A percentile compares a stretch with the other conserved stretches of the same genome.
Evolutionary conservation across 495 filamentous ascomycete species (phyloP).

Genomic region (Annulohypoxylon bovei): DNA sequence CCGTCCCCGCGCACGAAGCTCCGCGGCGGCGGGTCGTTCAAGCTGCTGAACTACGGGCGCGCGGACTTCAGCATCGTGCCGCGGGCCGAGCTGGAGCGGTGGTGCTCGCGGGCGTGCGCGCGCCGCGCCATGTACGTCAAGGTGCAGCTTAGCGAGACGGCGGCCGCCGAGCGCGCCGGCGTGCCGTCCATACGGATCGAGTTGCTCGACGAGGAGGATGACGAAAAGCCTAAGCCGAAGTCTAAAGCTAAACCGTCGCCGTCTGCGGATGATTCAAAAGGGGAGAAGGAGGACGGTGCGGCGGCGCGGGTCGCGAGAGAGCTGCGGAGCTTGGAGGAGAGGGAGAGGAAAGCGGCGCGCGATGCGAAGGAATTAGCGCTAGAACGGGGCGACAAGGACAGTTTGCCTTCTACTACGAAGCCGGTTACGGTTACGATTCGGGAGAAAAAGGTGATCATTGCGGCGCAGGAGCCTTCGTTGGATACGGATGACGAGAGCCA

Average conservation of each 20-base stretch:
- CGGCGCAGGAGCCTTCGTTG: conserved; percentile 50
- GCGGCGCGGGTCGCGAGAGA: conserved; percentile 40
- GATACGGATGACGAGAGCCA: conserved; percentile 49
- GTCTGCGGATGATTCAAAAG: conserved; percentile 26
- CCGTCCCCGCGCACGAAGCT: conserved; percentile 61
- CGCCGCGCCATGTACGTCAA: conserved; percentile 82
- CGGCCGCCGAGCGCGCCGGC: conserved; percentile 76
- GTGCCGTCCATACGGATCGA: conserved; percentile 58
- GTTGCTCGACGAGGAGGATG: conserved; percentile 60
- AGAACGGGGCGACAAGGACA: conserved; percentile 61
- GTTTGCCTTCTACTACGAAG: background rate
- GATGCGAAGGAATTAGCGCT: conserved; percentile 59
- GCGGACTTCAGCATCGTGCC: conserved; percentile 65
- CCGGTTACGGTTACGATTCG: conserved; percentile 54
- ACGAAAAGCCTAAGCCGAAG: background rate
- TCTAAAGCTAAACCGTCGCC: too few species aligned
- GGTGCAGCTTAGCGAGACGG: conserved; percentile 81
- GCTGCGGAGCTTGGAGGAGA: conserved; percentile 52
- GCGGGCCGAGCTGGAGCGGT: conserved; percentile 77
- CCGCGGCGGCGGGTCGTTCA: conserved; percentile 57
- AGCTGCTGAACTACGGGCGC: conserved; percentile 57
- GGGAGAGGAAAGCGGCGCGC: conserved; percentile 44
- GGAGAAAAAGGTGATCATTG: conserved; percentile 54
- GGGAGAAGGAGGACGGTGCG: conserved; percentile 15
- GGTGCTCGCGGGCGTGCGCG: conserved; percentile 86